phyloP scores from a whole-genome alignment of 805 yeast genomes.

The Helenozyma rhizophorensis region DNA sequence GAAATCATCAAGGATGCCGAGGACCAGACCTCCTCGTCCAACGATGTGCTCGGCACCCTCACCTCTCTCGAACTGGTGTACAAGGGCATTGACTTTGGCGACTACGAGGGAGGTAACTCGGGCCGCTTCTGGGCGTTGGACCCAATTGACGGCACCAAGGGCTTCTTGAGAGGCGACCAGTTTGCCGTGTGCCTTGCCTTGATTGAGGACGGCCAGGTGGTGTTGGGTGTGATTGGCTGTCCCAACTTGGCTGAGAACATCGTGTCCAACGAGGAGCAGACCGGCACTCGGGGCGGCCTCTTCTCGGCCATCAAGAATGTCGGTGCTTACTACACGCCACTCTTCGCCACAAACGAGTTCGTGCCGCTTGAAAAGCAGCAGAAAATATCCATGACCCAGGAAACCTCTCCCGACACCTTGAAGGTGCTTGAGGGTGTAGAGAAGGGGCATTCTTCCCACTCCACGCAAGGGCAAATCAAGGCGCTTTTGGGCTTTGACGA shows the following conservation, averaged over 20 bases:
- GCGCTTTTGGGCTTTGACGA: slow-evolving; percentile 39
- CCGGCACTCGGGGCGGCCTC: slow-evolving; percentile 57
- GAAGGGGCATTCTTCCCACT: slow-evolving; percentile 90
- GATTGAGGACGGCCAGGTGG: slow-evolving; percentile 78
- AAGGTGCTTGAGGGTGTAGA: slow-evolving; percentile 92
- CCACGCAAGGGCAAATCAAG: slow-evolving; percentile 76
- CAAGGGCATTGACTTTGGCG: slow-evolving; percentile 72
- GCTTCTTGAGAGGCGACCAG: slow-evolving; percentile 93
- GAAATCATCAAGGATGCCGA: slow-evolving; percentile 55
- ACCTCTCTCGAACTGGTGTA: slow-evolving; percentile 46
- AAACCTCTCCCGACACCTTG: slow-evolving; percentile 43
- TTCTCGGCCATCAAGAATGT: slow-evolving; percentile 64
- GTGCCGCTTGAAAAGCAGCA: slow-evolving; percentile 26
- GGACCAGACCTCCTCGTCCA: slow-evolving; percentile 30
- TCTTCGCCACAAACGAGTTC: slow-evolving; percentile 35
- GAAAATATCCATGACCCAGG: slow-evolving; percentile 50
- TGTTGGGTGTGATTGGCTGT: slow-evolving; percentile 92
- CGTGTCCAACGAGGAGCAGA: slow-evolving; percentile 28
- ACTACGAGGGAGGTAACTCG: slow-evolving; percentile 67
- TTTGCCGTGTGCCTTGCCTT: slow-evolving; percentile 94
- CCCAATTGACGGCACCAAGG: slow-evolving; percentile 97
- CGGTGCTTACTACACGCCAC: slow-evolving; percentile 58
- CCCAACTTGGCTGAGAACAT: slow-evolving; percentile 74
- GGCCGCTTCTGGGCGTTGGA: slow-evolving; percentile 97
- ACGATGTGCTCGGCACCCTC: slow-evolving; percentile 38